Evolutionary conservation across 2,329 filamentous ascomycete species (phyloP).

Genomic region (Parascedosporium putredinis): DNA sequence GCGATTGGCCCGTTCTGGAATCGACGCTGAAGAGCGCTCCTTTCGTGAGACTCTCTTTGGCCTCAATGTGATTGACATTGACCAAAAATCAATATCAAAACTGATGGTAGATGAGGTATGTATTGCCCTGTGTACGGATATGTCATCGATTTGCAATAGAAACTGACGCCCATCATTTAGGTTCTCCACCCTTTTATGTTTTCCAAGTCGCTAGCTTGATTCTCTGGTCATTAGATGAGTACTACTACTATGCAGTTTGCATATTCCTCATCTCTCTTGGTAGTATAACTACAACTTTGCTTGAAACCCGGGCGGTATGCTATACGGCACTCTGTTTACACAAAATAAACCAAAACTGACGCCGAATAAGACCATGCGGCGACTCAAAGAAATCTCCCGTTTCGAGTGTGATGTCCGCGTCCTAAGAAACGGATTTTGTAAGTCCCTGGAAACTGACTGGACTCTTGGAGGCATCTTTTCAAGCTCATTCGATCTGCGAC

Average conservation of each 20-base stretch:
- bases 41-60: conserved; percentile 81
- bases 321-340: too few relatives aligned
- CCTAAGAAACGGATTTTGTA: conserved; percentile 87
- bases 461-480: background rate
- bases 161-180: conserved; percentile 24
- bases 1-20: conserved; percentile 61
- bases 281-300: conserved; percentile 78
- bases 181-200: conserved; percentile 97
- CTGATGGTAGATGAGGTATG: conserved; percentile 77
- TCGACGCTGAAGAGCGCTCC: conserved; percentile 82
- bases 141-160: background rate
- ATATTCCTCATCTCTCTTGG: conserved; percentile 92
- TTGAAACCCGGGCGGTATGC: conserved; percentile 75
- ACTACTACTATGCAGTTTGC: conserved; percentile 94
- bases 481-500: too few relatives aligned
- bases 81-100: conserved; percentile 74
- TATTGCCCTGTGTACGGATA: too few relatives aligned
- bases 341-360: background rate
- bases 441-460: conserved; percentile 21
- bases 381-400: conserved; percentile 79
- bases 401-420: conserved; percentile 96
- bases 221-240: conserved; percentile 90
- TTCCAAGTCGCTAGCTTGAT: conserved; percentile 93
- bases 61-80: conserved; percentile 81
- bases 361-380: conserved; percentile 62